phyloP scores from a whole-genome alignment of 2,329 filamentous ascomycete genomes.

The Monosporascus sp. region DNA sequence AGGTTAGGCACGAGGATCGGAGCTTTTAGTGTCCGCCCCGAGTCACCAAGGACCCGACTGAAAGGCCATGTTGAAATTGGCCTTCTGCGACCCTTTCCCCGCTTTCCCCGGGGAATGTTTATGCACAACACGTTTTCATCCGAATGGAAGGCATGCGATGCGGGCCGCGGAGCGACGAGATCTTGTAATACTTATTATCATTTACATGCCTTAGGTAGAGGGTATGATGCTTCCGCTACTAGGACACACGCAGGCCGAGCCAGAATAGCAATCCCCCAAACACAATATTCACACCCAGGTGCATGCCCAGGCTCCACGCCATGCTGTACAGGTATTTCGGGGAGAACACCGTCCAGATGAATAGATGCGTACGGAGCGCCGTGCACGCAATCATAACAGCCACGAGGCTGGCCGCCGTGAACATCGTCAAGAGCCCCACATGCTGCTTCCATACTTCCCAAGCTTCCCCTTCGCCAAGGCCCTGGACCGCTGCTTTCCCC shows the following conservation, averaged over 20 bases:
- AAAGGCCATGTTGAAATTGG: too few species aligned
- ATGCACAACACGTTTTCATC: too few species aligned
- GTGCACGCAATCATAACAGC: constrained; percentile 89
- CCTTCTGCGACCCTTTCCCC: too few species aligned
- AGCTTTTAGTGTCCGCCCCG: too few species aligned
- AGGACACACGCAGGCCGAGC: constrained; percentile 30
- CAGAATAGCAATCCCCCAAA: constrained; percentile 56
- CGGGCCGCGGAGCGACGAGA: too few species aligned
- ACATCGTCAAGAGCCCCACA: constrained; percentile 63
- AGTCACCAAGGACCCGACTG: too few species aligned
- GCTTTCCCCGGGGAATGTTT: too few species aligned
- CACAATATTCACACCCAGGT: constrained; percentile 67
- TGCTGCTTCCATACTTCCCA: constrained; percentile 42
- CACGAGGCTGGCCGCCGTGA: constrained; percentile 58
- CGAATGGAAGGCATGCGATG: too few species aligned
- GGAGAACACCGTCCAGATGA: constrained; percentile 98
- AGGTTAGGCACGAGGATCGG: too few species aligned
- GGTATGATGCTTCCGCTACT: too few species aligned
- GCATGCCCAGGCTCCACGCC: constrained; percentile 81
- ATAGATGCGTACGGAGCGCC: constrained; percentile 77
- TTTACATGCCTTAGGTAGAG: too few species aligned
- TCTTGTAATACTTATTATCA: too few species aligned
- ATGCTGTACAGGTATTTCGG: constrained; percentile 93
- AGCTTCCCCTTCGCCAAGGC: background rate
- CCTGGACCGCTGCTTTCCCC: constrained; percentile 4